Conservation (phyloP, 2,329 filamentous ascomycete species). For the Botrytis fragariae region DNA sequence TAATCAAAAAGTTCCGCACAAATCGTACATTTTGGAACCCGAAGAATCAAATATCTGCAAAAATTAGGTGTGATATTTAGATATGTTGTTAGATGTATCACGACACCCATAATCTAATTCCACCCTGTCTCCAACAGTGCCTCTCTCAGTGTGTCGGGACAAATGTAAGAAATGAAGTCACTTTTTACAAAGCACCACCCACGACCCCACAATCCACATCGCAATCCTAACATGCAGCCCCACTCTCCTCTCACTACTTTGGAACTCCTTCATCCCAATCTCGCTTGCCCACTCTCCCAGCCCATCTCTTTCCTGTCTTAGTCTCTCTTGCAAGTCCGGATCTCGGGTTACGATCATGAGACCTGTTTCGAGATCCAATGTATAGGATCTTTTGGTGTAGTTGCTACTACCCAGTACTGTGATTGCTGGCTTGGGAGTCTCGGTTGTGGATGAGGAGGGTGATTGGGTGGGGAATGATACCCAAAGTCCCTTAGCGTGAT, state of each 20-base stretch:
- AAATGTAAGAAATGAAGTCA: background rate
- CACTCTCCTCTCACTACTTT: conserved; percentile 77
- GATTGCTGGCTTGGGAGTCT: conserved; percentile 13
- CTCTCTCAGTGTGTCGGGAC: background rate
- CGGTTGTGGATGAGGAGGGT: background rate
- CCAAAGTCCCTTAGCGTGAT: conserved; percentile 97
- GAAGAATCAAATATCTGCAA: background rate
- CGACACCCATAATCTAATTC: background rate
- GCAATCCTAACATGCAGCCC: conserved; percentile 80
- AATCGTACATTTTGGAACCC: background rate
- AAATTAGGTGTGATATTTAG: background rate
- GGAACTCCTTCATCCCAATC: conserved; percentile 75
- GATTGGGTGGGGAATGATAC: conserved; percentile 55
- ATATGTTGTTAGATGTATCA: background rate
- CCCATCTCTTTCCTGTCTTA: conserved; percentile 80
- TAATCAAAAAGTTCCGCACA: background rate
- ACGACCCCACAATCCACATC: conserved; percentile 90
- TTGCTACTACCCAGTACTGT: conserved; percentile 83
- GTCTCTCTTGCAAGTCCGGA: conserved; percentile 62
- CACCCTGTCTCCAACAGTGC: background rate
- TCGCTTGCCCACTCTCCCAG: conserved; percentile 69
- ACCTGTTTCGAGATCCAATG: conserved; percentile 86
- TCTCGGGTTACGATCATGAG: conserved; percentile 82
- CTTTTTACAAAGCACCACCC: conserved; percentile 73
- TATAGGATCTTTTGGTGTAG: conserved; percentile 92